Evolutionary conservation across 768 basidiomycete genomes (phyloP).

Genomic region (Sistotremastrum suecicum): DNA sequence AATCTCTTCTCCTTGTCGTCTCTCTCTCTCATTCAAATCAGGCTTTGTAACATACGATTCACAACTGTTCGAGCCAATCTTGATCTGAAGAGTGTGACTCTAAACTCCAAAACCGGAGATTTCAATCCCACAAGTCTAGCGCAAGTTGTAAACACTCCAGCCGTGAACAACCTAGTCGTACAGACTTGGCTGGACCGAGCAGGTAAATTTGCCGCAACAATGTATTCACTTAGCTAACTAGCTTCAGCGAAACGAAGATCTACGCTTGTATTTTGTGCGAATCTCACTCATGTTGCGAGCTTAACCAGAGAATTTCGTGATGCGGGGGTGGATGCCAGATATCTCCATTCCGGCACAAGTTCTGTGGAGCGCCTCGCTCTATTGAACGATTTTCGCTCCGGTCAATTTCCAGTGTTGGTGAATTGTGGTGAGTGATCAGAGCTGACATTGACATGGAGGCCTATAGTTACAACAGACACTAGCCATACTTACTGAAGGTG

Average conservation of each 20-base stretch:
- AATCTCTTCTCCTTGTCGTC: neutral
- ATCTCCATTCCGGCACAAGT: conserved; percentile 59
- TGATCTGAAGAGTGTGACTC: conserved; percentile 48
- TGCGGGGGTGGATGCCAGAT: conserved; percentile 75
- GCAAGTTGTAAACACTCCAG: conserved; percentile 65
- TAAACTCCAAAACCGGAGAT: conserved; percentile 62
- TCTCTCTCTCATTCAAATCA: conserved; percentile 7
- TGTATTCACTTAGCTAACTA: conserved; percentile 2
- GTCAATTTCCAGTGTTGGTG: conserved; percentile 71
- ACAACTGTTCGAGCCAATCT: conserved; percentile 70
- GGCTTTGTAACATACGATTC: conserved; percentile 81
- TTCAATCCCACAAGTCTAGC: conserved; percentile 70
- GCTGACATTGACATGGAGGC: neutral
- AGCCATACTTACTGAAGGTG: conserved; percentile 88
- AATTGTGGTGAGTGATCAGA: conserved; percentile 55
- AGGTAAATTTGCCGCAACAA: conserved; percentile 25
- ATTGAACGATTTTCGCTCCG: conserved; percentile 51
- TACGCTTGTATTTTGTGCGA: conserved; percentile 86
- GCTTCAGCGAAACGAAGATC: conserved; percentile 51
- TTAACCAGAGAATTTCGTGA: conserved; percentile 60
- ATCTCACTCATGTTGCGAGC: conserved; percentile 62
- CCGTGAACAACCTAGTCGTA: conserved; percentile 66
- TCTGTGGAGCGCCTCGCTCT: conserved; percentile 46
- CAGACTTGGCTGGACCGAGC: conserved; percentile 79
- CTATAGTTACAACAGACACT: neutral